A percentile compares a stretch with the other conserved stretches of the same genome.
Evolutionary conservation across 371 early-diverging fungal species (phyloP).

Genomic region (Mucor velutinosus): DNA sequence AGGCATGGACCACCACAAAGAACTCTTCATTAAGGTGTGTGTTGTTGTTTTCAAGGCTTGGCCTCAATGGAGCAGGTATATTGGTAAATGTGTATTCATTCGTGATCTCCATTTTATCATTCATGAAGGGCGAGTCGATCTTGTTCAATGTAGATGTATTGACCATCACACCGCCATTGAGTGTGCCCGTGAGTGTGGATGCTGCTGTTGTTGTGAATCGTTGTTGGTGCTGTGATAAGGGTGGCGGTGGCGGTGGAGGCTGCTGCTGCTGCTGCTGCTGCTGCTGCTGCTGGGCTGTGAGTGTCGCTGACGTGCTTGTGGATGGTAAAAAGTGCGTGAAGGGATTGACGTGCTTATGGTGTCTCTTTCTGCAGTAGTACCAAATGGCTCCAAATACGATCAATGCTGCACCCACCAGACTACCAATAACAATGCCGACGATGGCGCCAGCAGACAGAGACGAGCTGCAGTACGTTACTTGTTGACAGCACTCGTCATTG

Average conservation of each 20-base stretch:
- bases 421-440: slow-evolving; percentile 35
- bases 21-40: slow-evolving; percentile 25
- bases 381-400: neutral
- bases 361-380: neutral
- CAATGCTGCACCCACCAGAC: neutral
- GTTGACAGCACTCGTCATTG: slow-evolving; percentile 31
- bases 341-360: neutral
- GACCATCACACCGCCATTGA: neutral
- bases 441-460: slow-evolving; percentile 30
- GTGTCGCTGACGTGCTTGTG: neutral
- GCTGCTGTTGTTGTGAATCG: neutral
- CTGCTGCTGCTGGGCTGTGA: neutral
- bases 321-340: slow-evolving; percentile 2
- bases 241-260: neutral
- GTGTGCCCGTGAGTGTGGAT: neutral
- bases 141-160: neutral
- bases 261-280: neutral
- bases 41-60: neutral
- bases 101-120: neutral
- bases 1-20: slow-evolving; percentile 45
- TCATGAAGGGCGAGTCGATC: neutral
- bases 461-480: slow-evolving; percentile 4
- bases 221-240: neutral
- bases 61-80: neutral
- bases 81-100: neutral